Percentiles rank a stretch among this genome's conserved stretches.
Evolutionary conservation across 2,329 filamentous ascomycete species (phyloP).

Genomic region (Fusarium albidum): DNA sequence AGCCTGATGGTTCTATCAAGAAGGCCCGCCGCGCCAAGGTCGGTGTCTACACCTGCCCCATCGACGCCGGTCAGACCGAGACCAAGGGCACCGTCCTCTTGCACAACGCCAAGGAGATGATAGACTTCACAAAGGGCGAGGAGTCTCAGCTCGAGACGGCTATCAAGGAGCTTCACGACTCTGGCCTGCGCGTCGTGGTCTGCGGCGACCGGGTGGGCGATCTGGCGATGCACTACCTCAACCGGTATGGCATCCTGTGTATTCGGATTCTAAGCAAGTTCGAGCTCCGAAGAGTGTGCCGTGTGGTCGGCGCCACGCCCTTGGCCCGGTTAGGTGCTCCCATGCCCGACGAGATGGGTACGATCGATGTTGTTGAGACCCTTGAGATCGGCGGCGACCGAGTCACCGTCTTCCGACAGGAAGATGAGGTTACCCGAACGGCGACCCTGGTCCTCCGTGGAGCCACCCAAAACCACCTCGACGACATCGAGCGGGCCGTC

Average conservation of each 20-base stretch:
- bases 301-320: conserved; percentile 96
- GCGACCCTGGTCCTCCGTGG: conserved; percentile 94
- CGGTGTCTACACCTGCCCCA: conserved; percentile 93
- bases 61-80: conserved; percentile 96
- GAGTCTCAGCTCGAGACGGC: conserved; percentile 88
- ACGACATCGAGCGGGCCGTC: conserved; percentile 95
- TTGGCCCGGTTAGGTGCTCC: conserved; percentile 93
- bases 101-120: conserved; percentile 98
- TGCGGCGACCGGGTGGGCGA: conserved; percentile 95
- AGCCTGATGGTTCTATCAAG: conserved; percentile 92
- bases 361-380: conserved; percentile 93
- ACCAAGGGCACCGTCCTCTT: conserved; percentile 98
- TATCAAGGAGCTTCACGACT: conserved; percentile 96
- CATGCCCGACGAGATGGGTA: conserved; percentile 99
- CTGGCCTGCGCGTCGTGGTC: conserved; percentile 88
- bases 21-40: conserved; percentile 95
- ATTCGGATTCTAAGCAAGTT: conserved; percentile 99
- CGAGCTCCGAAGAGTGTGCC: conserved; percentile 91
- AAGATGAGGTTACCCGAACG: conserved; percentile 89
- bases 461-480: conserved; percentile 96
- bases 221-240: conserved; percentile 95
- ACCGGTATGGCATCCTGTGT: conserved; percentile 93
- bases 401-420: conserved; percentile 98
- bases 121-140: conserved; percentile 97
- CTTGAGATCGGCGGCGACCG: conserved; percentile 97